phyloP scores from a whole-genome alignment of 257 asterid species.

The Fraxinus anomala region DNA sequence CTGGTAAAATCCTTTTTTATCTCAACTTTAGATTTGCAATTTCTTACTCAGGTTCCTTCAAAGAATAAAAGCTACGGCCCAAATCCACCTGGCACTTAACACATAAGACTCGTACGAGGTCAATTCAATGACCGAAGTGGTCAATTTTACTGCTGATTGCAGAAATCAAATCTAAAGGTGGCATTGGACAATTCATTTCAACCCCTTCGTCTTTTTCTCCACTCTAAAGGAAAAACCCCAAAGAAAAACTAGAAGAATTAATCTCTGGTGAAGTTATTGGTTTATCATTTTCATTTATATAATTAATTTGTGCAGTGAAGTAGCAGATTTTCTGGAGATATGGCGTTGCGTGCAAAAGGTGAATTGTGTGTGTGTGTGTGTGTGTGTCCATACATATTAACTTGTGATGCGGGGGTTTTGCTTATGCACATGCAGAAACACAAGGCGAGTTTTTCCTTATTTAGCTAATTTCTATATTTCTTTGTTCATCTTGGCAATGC shows the following conservation, averaged over 20 bases:
- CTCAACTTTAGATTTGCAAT: too few species aligned
- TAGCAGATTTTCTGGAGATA: constrained; percentile 18
- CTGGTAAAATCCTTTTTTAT: too few species aligned
- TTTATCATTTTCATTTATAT: neutral
- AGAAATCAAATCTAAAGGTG: neutral
- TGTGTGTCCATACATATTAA: neutral
- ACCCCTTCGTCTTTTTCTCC: neutral
- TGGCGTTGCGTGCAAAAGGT: constrained; percentile 58
- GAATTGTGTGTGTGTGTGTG: constrained; percentile 19
- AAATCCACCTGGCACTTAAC: too few species aligned
- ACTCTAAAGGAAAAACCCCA: neutral
- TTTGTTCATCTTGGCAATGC: neutral
- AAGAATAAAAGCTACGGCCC: too few species aligned
- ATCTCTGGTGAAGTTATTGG: neutral
- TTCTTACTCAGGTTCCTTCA: too few species aligned
- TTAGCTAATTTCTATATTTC: neutral
- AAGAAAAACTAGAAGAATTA: neutral
- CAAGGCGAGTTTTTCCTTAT: neutral
- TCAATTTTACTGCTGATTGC: neutral
- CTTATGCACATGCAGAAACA: neutral
- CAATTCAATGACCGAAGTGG: neutral
- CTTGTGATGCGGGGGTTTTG: neutral
- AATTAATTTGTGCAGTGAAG: neutral
- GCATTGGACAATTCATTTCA: neutral
- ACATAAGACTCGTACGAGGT: neutral